Conservation (phyloP, 176 grass and related monocot genomes). For the Oryza officinalis region DNA sequence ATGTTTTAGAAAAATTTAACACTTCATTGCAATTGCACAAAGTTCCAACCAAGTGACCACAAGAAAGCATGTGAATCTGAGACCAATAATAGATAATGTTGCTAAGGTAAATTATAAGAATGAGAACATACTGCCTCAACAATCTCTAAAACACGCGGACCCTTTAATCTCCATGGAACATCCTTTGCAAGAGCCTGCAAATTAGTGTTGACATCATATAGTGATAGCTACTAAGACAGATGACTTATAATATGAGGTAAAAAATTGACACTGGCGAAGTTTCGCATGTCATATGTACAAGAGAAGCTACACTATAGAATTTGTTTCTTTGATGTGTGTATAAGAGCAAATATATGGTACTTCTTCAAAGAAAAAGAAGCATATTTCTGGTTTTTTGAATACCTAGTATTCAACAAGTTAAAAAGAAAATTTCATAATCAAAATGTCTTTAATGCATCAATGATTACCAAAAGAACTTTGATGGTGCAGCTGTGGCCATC, state of each 20-base stretch:
- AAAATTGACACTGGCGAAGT: background rate
- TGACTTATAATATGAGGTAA: background rate
- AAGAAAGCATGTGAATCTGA: slow-evolving; percentile 13
- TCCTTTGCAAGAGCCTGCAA: slow-evolving; percentile 90
- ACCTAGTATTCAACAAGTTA: slow-evolving; percentile 1
- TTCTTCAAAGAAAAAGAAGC: background rate
- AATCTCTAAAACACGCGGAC: slow-evolving; percentile 80
- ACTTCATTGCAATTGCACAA: background rate
- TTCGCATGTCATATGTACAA: background rate
- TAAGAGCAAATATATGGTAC: background rate
- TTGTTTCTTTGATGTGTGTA: slow-evolving; percentile 17
- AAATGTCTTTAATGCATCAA: background rate
- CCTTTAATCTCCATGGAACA: slow-evolving; percentile 93
- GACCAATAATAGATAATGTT: background rate
- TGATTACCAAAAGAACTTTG: background rate
- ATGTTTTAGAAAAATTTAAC: background rate
- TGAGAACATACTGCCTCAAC: slow-evolving; percentile 72
- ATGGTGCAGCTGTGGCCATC: background rate
- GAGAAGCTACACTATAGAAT: slow-evolving; percentile 1
- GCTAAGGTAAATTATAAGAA: slow-evolving; percentile 6
- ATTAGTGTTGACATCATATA: slow-evolving; percentile 24
- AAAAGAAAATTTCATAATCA: background rate
- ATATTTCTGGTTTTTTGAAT: background rate
- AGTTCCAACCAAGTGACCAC: background rate
- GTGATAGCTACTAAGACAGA: background rate